phyloP scores from a whole-genome alignment of 352 stramenopile species.

The Thalassiosira hispida region DNA sequence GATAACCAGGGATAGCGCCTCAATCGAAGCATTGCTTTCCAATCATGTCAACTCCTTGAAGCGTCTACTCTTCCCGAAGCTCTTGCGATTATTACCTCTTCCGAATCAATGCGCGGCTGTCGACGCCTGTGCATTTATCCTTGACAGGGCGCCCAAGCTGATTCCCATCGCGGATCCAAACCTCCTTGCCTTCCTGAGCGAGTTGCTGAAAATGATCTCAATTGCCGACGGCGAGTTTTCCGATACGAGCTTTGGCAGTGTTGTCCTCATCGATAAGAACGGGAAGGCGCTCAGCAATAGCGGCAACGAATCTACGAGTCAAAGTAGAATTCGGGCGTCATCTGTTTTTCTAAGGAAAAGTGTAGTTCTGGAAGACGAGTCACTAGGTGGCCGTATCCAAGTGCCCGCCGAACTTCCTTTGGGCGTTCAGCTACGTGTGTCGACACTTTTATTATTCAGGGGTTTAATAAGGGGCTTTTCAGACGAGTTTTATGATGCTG shows the following conservation, averaged over 20 bases:
- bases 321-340: conserved; percentile 40
- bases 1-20: conserved; percentile 45
- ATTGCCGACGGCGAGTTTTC: conserved; percentile 85
- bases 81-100: conserved; percentile 74
- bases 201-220: conserved; percentile 84
- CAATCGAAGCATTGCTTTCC: conserved; percentile 54
- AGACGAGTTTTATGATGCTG: conserved; percentile 80
- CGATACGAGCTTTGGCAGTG: conserved; percentile 65
- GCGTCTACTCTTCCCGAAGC: conserved; percentile 75
- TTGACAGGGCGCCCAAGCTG: conserved; percentile 67
- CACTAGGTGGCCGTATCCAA: conserved; percentile 48
- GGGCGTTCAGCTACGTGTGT: conserved; percentile 81
- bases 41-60: conserved; percentile 39
- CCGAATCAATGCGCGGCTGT: conserved; percentile 78
- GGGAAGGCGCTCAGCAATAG: conserved; percentile 62
- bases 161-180: conserved; percentile 78
- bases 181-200: conserved; percentile 77
- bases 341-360: conserved; percentile 73
- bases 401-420: conserved; percentile 69
- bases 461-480: conserved; percentile 72
- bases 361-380: conserved; percentile 44
- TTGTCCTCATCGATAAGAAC: conserved; percentile 82
- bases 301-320: conserved; percentile 3
- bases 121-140: conserved; percentile 74
- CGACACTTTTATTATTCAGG: conserved; percentile 76